Base-by-base conservation (phyloP, 2,329 filamentous ascomycete species). In the Albifimbria verrucaria region DNA sequence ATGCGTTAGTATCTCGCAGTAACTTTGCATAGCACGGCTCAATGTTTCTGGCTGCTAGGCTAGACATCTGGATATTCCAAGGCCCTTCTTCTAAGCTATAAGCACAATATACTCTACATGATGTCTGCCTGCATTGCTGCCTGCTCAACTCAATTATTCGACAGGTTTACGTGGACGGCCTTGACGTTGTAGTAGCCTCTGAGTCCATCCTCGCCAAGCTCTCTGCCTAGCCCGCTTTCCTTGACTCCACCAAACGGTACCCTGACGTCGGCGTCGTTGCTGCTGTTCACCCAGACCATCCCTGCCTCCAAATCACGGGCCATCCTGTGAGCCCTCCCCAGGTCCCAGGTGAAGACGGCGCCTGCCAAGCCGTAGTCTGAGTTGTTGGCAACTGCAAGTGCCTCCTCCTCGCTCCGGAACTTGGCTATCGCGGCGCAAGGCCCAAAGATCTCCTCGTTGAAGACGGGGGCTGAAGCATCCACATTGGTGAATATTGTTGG, bases 351-450 rank as follows among this genome's bases (percentile, higher is more conserved):
- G 57, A 84, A 85, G 1, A 85, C 68, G 0, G 81, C 77, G 3
- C 75, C 74, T 4, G 78, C 80, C 1, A 84, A 72, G 4, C 80
- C 81, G 59, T 83, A 83, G 2, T 70, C 75, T 1, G 76, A 77
- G 54, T 79, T 58, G 55, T 69, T 69, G 10, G 67, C 65, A 28
- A 64, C 41, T 10, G 26, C 51, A 2, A 69, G 41, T 4, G 66
- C 67, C 44, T 67, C 65, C 5, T 59, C 57, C 55, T 69, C 67
- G n/a, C 52, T 60, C 5, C 25, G 26, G 57, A 69, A 70, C 11
- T 51, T 54, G 23, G 59, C 50, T 22, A 68, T 56, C 1, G 59
- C 58, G 2, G 61, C 66, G 24, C 61, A 65, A 3, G 66, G 66
- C 1, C 67, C 66, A 47, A 70, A 70, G 7, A 69, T 64, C 52